phyloP scores from a whole-genome alignment of 129 eudicot genomes.

The Artemisia tridentata region DNA sequence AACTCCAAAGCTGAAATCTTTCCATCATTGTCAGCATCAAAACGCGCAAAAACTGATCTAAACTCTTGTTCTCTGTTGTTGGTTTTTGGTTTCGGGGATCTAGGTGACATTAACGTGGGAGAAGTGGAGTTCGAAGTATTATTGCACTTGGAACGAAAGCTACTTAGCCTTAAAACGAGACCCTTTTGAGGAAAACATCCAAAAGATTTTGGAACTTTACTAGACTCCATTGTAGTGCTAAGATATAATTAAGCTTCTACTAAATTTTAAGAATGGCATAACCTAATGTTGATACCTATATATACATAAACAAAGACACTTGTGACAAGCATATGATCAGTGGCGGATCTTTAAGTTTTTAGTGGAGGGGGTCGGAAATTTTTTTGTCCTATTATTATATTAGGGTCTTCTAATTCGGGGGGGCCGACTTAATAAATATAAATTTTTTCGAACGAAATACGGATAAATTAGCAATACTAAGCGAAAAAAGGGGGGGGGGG shows the following conservation, averaged over 20 bases:
- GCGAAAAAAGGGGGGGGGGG: too few species aligned
- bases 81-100: slow-evolving; percentile 30
- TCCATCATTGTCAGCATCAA: slow-evolving; percentile 57
- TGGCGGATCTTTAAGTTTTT: too few species aligned
- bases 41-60: slow-evolving; percentile 54
- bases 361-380: too few species aligned
- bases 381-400: too few species aligned
- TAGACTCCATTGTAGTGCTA: slow-evolving; percentile 30
- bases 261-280: background rate
- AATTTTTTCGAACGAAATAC: too few species aligned
- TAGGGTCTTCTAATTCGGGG: too few species aligned
- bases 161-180: slow-evolving; percentile 35
- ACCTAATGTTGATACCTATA: background rate
- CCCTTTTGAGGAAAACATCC: slow-evolving; percentile 44
- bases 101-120: slow-evolving; percentile 31
- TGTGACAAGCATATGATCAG: too few species aligned
- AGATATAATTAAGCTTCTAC: background rate
- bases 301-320: background rate
- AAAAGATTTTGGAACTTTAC: slow-evolving; percentile 37
- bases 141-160: slow-evolving; percentile 31
- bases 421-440: too few species aligned
- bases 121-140: slow-evolving; percentile 24
- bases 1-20: slow-evolving; percentile 67
- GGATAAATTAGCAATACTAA: too few species aligned
- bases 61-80: slow-evolving; percentile 36